Percentiles rank a stretch among this genome's conserved stretches.
Conservation (phyloP, 495 filamentous ascomycete genomes). For the Aspergillus asperescens region DNA sequence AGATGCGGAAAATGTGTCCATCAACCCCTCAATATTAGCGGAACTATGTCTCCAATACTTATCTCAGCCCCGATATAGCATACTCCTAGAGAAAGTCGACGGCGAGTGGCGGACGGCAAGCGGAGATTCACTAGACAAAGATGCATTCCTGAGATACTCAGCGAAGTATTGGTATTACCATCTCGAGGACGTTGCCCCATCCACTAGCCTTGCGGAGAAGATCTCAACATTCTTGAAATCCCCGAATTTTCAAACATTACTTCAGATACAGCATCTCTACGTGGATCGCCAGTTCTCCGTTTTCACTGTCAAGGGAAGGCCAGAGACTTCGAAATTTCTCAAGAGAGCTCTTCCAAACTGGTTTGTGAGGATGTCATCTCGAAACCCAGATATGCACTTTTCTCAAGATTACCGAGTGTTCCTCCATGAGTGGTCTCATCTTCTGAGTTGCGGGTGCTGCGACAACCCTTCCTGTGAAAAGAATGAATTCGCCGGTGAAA, state of each 20-base stretch:
- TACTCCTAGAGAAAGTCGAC: background rate
- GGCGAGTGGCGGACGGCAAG: background rate
- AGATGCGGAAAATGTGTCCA: background rate
- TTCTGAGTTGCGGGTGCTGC: background rate
- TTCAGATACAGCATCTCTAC: slow-evolving; percentile 1
- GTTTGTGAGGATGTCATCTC: background rate
- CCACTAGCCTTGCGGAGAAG: background rate
- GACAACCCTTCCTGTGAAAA: background rate
- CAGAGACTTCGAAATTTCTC: background rate
- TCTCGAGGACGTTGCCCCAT: background rate
- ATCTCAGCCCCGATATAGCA: background rate
- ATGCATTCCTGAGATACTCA: background rate
- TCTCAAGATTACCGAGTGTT: background rate
- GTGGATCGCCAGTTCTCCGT: background rate
- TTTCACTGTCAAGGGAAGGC: background rate
- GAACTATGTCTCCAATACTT: background rate
- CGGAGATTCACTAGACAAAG: background rate
- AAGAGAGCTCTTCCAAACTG: slow-evolving; percentile 3
- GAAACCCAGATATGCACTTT: background rate
- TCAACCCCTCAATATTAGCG: background rate
- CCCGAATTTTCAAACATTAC: background rate
- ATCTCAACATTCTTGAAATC: background rate
- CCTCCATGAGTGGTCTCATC: background rate
- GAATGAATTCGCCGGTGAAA: background rate
- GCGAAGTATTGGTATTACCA: slow-evolving; percentile 7